Evolutionary conservation across 176 grass and related monocot species (phyloP), one percentile per base, ranked within the genome.

Genomic region (Hordeum marinum): DNA sequence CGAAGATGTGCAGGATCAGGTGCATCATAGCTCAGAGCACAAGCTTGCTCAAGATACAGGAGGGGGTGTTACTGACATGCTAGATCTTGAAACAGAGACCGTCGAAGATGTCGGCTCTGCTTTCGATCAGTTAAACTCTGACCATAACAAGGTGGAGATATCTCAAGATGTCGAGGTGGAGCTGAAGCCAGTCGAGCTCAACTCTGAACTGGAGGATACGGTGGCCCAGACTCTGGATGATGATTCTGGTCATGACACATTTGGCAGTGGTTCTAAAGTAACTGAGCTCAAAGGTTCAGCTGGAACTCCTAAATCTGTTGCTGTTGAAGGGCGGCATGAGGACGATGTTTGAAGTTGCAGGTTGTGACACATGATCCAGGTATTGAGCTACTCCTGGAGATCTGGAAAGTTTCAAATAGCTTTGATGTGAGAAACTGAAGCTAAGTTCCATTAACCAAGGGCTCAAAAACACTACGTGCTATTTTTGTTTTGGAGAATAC

Each of bases 71-170:
- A 80, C 58, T 61, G 63, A 34, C 64, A 40, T 89, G 41, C 18
- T 81, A 59, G 55, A 32, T 77, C 65, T 41, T 82, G 85, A 75
- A 79, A 59, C 57, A 68, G 67, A 85, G 12, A 66, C 77, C 3
- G 12, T 25, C 4, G 80, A 86, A 70, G 75, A 79, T 26, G 68
- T 26, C 35, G 14, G 14, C 6, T 43, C 32, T 18, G 39, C 27
- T 85, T 54, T 83, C 10, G 70, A 11, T 9, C 41, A 83, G 62
- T 69, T 76, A 71, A 52, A 24, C 15, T 29, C 21, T 70, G 24
- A 9, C 1, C 42, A 50, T 31, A 18, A 35, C 26, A 21, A 78
- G 8, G 50, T 29, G 21, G 20, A 45, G 14, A 61, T 61, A 8
- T 67, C 68, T 12, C 46, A 11, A 80, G 77, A 70, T 40, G 43